Evolutionary conservation across 2,329 filamentous ascomycete genomes (phyloP).

Genomic region (Alternaria alternata): DNA sequence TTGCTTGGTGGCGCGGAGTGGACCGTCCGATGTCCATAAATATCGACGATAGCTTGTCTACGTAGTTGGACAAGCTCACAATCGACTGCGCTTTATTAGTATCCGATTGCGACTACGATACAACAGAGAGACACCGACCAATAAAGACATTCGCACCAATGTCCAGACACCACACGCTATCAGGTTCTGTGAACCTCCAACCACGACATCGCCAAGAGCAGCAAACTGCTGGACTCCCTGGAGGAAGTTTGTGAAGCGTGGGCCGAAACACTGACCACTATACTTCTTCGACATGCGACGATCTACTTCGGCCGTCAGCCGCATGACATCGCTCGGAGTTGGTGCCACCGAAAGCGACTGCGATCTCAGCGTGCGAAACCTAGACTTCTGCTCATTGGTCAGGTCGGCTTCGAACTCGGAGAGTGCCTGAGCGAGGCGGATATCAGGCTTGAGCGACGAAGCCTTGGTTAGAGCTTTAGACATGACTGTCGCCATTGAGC

Average conservation of each 20-base stretch:
- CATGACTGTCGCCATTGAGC: neutral
- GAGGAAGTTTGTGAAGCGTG: conserved; percentile 54
- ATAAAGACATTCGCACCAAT: conserved; percentile 53
- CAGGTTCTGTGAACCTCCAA: conserved; percentile 57
- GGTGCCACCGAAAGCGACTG: neutral
- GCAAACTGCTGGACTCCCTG: conserved; percentile 56
- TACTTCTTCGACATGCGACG: conserved; percentile 31
- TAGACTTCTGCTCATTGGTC: conserved; percentile 15
- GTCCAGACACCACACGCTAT: conserved; percentile 58
- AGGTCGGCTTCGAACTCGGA: conserved; percentile 22
- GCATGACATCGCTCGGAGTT: conserved; percentile 19
- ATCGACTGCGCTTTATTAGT: conserved; percentile 34
- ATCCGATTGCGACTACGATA: conserved; percentile 26
- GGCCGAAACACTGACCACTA: conserved; percentile 48
- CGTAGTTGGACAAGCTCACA: conserved; percentile 42
- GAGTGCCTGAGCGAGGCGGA: conserved; percentile 20
- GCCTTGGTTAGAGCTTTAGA: conserved; percentile 10
- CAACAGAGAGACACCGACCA: conserved; percentile 40
- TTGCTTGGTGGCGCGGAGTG: conserved; percentile 52
- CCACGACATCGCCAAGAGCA: conserved; percentile 52
- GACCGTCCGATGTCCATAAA: conserved; percentile 54
- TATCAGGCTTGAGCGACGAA: conserved; percentile 20
- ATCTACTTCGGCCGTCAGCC: conserved; percentile 51
- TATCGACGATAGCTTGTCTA: conserved; percentile 52
- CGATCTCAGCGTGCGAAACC: conserved; percentile 4